Base-by-base conservation (phyloP, 169 alveolate genomes). In the Eimeria acervulina region DNA sequence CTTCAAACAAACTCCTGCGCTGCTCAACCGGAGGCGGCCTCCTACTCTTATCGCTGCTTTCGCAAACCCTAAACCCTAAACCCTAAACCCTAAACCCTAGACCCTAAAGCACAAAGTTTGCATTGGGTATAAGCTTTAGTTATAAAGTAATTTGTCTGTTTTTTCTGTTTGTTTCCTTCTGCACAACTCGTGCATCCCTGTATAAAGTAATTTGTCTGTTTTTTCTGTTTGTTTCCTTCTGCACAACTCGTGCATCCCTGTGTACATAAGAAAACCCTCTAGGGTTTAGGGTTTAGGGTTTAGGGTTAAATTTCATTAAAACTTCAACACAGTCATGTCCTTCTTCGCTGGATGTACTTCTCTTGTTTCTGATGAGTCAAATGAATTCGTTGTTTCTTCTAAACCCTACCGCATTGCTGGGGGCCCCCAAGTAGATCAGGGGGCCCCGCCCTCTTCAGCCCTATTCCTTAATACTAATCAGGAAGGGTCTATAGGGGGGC, bases 31-130 rank as follows among this genome's bases (percentile, higher is more conserved):
- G 87, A 40, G 88, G 88, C 88, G 88, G 88, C 88, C 88, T 78
- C 66, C 21, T 63, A 44, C 88, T 78, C 63, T n/a, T n/a, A 42
- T 44, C 88, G 78, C 55, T 5, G 19, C 36, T 40, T 66, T 66
- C 78, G 52, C 83, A 70, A 70, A 70, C 83, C 83, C 83, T 70
- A 70, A 70, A 70, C 83, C 83, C 83, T 70, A 36, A 36, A 36
- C 83, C 83, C 83, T 36, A 70, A 70, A 70, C 83, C 83, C 83
- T 70, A n/a, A 68, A 68, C 80, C 80, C 80, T 68, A 68, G n/a
- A 68, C 80, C 80, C 80, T 68, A 4, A 33, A n/a, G 42, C 6
- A 6, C 26, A 68, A 6, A 28, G n/a, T n/a, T n/a, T n/a, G n/a
- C n/a, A n/a, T n/a, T n/a, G n/a, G n/a, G n/a, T n/a, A n/a, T n/a